Evolutionary conservation across 1,139 yeast genomes (phyloP).

Genomic region (Yamadazyma dendronema): DNA sequence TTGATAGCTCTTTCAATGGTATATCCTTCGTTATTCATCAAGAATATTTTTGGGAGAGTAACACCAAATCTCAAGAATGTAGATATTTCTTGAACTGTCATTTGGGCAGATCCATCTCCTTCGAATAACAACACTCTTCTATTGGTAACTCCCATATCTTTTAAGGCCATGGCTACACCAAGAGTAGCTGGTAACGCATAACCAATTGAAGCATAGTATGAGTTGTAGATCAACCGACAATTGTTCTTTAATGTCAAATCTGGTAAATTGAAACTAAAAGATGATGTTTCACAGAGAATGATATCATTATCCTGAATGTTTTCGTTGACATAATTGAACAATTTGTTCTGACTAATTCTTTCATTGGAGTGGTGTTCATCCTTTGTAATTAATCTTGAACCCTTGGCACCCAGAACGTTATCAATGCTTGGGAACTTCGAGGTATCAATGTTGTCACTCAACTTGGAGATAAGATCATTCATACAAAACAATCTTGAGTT

Average conservation of each 20-base stretch:
- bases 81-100: constrained; percentile 82
- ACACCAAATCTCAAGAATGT: constrained; percentile 60
- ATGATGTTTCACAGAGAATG: constrained; percentile 73
- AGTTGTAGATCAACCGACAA: constrained; percentile 56
- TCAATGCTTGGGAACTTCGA: constrained; percentile 11
- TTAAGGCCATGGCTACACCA: constrained; percentile 71
- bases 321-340: constrained; percentile 30
- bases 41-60: constrained; percentile 48
- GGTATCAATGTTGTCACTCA: constrained; percentile 15
- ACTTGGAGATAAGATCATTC: constrained; percentile 20
- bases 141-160: constrained; percentile 41
- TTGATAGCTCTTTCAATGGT: constrained; percentile 81
- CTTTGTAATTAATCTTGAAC: constrained; percentile 2
- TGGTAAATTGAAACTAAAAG: constrained; percentile 69
- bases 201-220: constrained; percentile 81
- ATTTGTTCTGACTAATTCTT: constrained; percentile 25
- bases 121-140: constrained; percentile 68
- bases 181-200: constrained; percentile 81
- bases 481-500: constrained; percentile 21
- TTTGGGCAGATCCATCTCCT: constrained; percentile 92
- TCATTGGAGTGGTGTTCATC: constrained; percentile 14
- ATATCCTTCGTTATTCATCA: constrained; percentile 82
- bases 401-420: constrained; percentile 13
- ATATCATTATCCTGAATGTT: constrained; percentile 60
- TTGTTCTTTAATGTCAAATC: constrained; percentile 59